phyloP scores from a whole-genome alignment of 352 stramenopile species.

The Blastocystis sp. region DNA sequence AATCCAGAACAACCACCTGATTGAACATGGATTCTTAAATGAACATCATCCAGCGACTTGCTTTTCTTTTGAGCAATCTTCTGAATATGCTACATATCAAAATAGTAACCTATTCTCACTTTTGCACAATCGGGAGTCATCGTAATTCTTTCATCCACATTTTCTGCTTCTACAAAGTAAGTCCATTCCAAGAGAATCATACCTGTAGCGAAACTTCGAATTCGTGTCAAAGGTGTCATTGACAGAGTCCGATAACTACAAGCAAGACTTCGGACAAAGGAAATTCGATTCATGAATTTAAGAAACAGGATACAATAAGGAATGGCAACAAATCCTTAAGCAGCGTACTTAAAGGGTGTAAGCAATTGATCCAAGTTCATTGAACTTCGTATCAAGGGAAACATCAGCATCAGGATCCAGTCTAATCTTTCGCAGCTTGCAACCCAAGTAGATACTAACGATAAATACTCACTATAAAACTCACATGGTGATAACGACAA shows the following conservation, averaged over 20 bases:
- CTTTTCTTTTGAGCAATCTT: slow-evolving; percentile 45
- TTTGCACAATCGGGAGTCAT: slow-evolving; percentile 54
- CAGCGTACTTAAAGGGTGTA: slow-evolving; percentile 42
- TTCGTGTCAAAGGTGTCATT: no score
- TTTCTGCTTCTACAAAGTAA: background rate
- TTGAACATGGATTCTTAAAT: slow-evolving; percentile 22
- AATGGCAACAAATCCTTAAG: slow-evolving; percentile 41
- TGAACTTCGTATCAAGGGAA: slow-evolving; percentile 52
- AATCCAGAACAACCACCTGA: slow-evolving; percentile 57
- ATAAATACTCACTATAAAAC: background rate
- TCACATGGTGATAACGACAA: slow-evolving; percentile 39
- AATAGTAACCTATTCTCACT: background rate
- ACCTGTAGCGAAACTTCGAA: slow-evolving; percentile 6
- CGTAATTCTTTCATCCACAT: background rate
- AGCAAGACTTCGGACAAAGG: background rate
- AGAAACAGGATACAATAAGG: slow-evolving; percentile 11
- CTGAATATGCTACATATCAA: slow-evolving; percentile 25
- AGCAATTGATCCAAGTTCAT: slow-evolving; percentile 48
- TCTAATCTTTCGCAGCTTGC: slow-evolving; percentile 51
- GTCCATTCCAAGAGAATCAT: background rate
- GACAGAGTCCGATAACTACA: no score
- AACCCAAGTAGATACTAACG: slow-evolving; percentile 22
- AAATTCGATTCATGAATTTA: slow-evolving; percentile 26
- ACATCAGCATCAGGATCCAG: slow-evolving; percentile 44
- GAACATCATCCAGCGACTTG: background rate